Conservation (phyloP, 2,329 filamentous ascomycete species). For the Monosporascus cannonballus region DNA sequence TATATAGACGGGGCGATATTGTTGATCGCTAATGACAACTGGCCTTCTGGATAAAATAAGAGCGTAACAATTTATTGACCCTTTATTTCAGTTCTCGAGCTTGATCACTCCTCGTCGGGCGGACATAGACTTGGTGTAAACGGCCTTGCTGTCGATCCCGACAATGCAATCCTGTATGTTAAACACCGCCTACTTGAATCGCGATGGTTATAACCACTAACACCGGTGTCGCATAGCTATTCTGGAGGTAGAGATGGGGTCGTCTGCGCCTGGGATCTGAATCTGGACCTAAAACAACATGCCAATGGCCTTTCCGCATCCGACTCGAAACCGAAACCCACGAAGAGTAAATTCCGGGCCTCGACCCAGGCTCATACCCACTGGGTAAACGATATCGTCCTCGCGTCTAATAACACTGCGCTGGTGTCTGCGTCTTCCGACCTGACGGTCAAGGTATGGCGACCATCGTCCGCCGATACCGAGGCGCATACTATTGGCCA, state of each 20-base stretch:
- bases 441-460: constrained; percentile 87
- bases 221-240: constrained; percentile 55
- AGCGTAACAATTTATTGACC: too few species aligned
- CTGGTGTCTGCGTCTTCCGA: constrained; percentile 91
- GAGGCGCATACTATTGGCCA: constrained; percentile 79
- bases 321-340: constrained; percentile 31
- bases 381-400: constrained; percentile 90
- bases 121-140: constrained; percentile 94
- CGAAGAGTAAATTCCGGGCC: constrained; percentile 52
- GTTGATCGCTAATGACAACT: neutral
- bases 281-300: constrained; percentile 53
- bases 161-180: constrained; percentile 78
- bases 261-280: constrained; percentile 91
- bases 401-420: constrained; percentile 71
- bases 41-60: too few species aligned
- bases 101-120: constrained; percentile 54
- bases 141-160: constrained; percentile 79
- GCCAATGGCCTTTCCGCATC: constrained; percentile 20
- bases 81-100: constrained; percentile 45
- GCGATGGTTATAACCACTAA: neutral
- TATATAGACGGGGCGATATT: neutral
- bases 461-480: constrained; percentile 61
- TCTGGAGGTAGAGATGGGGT: constrained; percentile 93
- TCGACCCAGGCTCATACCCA: constrained; percentile 77
- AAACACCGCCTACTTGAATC: neutral